These are phyloP conservation scores for Eimeria maxima DNA, from an alignment of 169 alveolate species.

Conservation along the genomic window DNA sequence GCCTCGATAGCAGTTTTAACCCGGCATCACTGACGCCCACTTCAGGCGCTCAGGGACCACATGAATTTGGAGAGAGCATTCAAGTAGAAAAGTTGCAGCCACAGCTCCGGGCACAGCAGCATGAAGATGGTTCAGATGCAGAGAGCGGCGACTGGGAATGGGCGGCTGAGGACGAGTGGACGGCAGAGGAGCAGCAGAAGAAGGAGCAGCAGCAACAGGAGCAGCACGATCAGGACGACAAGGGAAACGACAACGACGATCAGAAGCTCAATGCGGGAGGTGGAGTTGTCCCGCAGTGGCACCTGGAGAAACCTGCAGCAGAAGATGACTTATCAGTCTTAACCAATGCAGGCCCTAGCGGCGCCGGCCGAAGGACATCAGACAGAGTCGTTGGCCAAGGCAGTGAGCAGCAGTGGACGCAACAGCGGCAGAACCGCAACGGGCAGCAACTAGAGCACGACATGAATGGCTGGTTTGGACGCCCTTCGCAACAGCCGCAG, in stretches of 20 bases:
- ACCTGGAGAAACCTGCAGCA: neutral
- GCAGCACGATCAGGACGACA: conserved; percentile 12
- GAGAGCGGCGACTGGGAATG: conserved; percentile 28
- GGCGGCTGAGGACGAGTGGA: conserved; percentile 43
- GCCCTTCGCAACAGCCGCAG: conserved; percentile 1
- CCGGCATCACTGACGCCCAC: neutral
- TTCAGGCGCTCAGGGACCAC: neutral
- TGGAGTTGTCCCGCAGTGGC: conserved; percentile 35
- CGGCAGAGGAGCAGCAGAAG: neutral
- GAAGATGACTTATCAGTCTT: neutral
- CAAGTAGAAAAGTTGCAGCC: neutral
- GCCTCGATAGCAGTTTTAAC: neutral
- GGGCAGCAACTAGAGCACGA: neutral
- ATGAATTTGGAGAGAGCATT: neutral
- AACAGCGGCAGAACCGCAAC: conserved; percentile 6
- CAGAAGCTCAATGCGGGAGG: neutral
- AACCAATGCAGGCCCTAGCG: neutral
- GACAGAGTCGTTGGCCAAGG: neutral
- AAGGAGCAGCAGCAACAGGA: conserved; percentile 13
- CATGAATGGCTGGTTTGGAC: neutral
- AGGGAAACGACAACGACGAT: neutral
- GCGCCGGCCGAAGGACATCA: conserved; percentile 44
- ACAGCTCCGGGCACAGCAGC: conserved; percentile 28
- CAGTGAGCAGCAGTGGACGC: conserved; percentile 1
- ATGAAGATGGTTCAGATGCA: neutral